Conservation (phyloP, 331 rosid genomes). For the Malus hybrid region DNA sequence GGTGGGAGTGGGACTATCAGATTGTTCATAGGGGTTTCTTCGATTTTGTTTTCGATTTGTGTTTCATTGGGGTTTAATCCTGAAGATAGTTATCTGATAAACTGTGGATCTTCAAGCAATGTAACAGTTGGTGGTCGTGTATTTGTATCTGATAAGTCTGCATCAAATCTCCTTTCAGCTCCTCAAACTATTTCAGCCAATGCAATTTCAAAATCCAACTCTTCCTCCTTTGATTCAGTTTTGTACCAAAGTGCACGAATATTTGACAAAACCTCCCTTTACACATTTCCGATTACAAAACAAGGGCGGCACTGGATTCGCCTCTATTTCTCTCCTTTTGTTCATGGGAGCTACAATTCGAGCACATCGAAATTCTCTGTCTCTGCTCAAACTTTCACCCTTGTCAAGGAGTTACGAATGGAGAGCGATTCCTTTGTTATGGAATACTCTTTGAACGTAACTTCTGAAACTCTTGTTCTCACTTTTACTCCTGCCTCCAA, state of each 20-base stretch:
- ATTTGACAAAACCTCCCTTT: conserved; percentile 28
- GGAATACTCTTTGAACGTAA: conserved; percentile 51
- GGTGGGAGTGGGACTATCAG: conserved; percentile 3
- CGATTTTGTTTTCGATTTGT: conserved; percentile 19
- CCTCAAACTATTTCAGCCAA: conserved; percentile 20
- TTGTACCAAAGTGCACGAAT: conserved; percentile 49
- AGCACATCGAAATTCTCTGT: conserved; percentile 56
- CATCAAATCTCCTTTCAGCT: conserved; percentile 32
- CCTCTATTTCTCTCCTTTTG: conserved; percentile 52
- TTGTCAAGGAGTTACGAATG: conserved; percentile 35
- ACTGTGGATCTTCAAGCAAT: conserved; percentile 54
- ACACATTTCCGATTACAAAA: conserved; percentile 42
- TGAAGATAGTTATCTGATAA: conserved; percentile 33
- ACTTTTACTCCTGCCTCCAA: conserved; percentile 42
- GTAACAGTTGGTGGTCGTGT: conserved; percentile 30
- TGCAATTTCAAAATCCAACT: conserved; percentile 8
- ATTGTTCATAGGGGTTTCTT: conserved; percentile 23
- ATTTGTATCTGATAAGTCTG: conserved; percentile 38
- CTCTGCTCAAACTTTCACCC: conserved; percentile 45
- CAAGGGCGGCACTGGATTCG: conserved; percentile 63
- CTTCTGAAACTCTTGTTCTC: conserved; percentile 30
- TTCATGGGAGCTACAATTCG: conserved; percentile 22
- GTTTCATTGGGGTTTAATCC: conserved; percentile 29
- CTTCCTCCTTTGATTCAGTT: conserved; percentile 26
- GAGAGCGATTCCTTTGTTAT: conserved; percentile 14